Evolutionary conservation across 1,284 basidiomycete species (phyloP), one percentile per base, ranked within the genome.

Genomic region (Abortiporus biennis): DNA sequence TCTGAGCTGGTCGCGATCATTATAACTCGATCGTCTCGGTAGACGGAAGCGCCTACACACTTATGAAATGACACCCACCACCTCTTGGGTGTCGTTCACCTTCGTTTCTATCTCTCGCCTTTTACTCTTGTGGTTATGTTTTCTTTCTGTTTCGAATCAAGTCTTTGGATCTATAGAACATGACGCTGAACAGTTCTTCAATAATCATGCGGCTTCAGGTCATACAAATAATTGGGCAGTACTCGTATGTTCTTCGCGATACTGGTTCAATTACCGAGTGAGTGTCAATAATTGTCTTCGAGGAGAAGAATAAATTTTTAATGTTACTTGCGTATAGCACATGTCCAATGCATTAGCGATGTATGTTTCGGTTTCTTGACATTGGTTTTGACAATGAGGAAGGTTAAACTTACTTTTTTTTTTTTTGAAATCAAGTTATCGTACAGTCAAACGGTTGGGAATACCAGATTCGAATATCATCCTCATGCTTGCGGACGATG

Each of bases 141-240:
- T 29, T 29, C 9, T 29, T n/a, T 29, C 27, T 9, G n/a, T 29
- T 9, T 29, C 27, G 27, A 29, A n/a, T 9, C n/a, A n/a, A n/a
- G n/a, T 9, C n/a, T 9, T 29, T 29, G 27, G 33, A 24, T 4
- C 38, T 4, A 16, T 13, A 12, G 31, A 42, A 34, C 15, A 42
- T n/a, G 31, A 25, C 31, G 19, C 25, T 4, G 20, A 16, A 4
- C 16, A 30, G 12, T 57, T 56, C 51, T 53, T 54, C 38, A 44
- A 37, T 12, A 43, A 45, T 23, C 48, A 53, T n/a, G 47, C 46
- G n/a, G 55, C 51, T 34, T 79, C 77, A 0, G 67, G 68, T 4
- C 92, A 95, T 56, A 94, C 95, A 2, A 99, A 98, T 60, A 99
- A 99, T 62, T 99, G 95, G 95, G 95, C 95, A 0, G 94, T 99